Percentiles rank a stretch among this genome's conserved stretches.
Conservation (phyloP, 257 asterid genomes). For the Ocimum tenuiflorum region DNA sequence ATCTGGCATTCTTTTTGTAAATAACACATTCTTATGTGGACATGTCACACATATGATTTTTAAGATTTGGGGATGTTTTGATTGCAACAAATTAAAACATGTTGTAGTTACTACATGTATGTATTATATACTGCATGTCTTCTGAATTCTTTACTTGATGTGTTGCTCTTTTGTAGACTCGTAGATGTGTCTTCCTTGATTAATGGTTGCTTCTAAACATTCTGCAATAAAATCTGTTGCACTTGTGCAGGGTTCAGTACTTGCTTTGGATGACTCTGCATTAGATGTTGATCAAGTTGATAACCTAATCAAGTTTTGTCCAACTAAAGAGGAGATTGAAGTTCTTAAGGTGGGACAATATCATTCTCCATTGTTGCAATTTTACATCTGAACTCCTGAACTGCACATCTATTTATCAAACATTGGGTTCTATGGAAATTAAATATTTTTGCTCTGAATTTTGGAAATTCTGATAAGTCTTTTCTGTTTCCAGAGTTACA, state of each 20-base stretch:
- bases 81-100: no score
- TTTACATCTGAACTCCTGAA: conserved; percentile 2
- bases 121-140: neutral
- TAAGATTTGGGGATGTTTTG: no score
- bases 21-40: no score
- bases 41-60: no score
- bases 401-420: neutral
- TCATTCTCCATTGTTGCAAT: neutral
- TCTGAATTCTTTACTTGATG: neutral
- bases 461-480: conserved; percentile 5
- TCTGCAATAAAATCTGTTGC: conserved; percentile 17
- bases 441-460: neutral
- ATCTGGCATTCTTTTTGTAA: no score
- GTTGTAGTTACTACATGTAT: neutral
- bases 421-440: conserved; percentile 14
- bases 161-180: conserved; percentile 1
- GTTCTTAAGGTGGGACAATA: conserved; percentile 57
- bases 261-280: conserved; percentile 83
- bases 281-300: conserved; percentile 95
- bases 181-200: neutral
- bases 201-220: conserved; percentile 9
- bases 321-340: conserved; percentile 95
- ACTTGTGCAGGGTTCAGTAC: conserved; percentile 61
- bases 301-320: conserved; percentile 88
- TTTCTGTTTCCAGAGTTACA: conserved; percentile 63